These are phyloP conservation scores for Arabis hirsuta DNA, from an alignment of 345 rosid species.

Conservation along the genomic window DNA sequence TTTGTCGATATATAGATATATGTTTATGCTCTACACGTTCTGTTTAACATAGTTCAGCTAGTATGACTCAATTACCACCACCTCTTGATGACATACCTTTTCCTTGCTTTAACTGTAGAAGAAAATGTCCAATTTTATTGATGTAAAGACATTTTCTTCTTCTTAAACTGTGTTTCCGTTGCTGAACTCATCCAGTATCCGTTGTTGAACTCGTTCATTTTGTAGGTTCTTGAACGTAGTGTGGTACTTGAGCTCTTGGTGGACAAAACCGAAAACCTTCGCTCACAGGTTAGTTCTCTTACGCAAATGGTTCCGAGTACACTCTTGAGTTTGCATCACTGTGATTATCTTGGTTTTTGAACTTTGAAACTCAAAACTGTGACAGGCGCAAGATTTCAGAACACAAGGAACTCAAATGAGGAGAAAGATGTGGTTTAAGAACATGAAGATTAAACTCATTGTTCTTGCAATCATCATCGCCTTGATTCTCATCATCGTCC, in stretches of 20 bases:
- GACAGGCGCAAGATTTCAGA: slow-evolving; percentile 88
- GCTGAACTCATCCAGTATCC: neutral
- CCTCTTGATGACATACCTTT: too few relatives aligned
- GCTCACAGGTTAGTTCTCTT: slow-evolving; percentile 70
- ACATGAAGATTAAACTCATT: slow-evolving; percentile 94
- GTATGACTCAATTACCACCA: neutral
- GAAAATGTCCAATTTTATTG: neutral
- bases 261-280: slow-evolving; percentile 94
- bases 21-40: neutral
- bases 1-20: neutral
- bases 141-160: neutral
- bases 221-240: slow-evolving; percentile 92
- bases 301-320: neutral
- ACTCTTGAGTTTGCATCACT: neutral
- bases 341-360: neutral
- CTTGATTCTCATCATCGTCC: slow-evolving; percentile 70
- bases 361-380: too few relatives aligned
- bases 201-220: slow-evolving; percentile 9
- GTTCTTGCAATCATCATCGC: slow-evolving; percentile 74
- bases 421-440: slow-evolving; percentile 94
- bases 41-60: neutral
- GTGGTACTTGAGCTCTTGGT: slow-evolving; percentile 91
- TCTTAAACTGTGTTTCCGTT: neutral
- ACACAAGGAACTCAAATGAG: slow-evolving; percentile 82
- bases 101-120: neutral